These are phyloP conservation scores for Pseudodiploospora longispora DNA, from an alignment of 2,329 filamentous ascomycete genomes.

Conservation along the genomic window DNA sequence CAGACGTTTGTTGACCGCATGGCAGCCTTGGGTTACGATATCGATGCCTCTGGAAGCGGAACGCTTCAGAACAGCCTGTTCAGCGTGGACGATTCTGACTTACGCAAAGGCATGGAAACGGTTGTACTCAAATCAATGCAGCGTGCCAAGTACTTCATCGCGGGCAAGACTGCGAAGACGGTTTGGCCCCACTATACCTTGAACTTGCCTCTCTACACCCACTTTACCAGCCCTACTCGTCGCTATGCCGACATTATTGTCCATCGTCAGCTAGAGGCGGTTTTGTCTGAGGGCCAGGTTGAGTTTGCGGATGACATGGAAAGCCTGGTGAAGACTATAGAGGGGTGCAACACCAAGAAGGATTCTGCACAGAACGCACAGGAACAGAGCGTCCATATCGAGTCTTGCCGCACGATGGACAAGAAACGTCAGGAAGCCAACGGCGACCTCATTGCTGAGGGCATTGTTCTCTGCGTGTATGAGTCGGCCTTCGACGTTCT, in stretches of 20 bases:
- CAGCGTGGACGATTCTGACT: constrained; percentile 77
- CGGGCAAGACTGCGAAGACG: constrained; percentile 68
- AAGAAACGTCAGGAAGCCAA: constrained; percentile 78
- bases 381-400: constrained; percentile 97
- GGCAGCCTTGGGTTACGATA: constrained; percentile 80
- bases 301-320: constrained; percentile 90
- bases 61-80: constrained; percentile 91
- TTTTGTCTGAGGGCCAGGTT: constrained; percentile 70
- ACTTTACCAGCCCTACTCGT: constrained; percentile 91
- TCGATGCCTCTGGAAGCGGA: constrained; percentile 84
- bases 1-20: constrained; percentile 90
- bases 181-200: constrained; percentile 83
- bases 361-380: constrained; percentile 96
- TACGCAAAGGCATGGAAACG: constrained; percentile 97
- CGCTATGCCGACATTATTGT: constrained; percentile 94
- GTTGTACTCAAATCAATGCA: constrained; percentile 91
- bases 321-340: constrained; percentile 79
- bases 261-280: constrained; percentile 85
- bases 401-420: constrained; percentile 94
- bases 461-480: constrained; percentile 94
- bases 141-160: constrained; percentile 89
- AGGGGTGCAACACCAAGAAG: constrained; percentile 98
- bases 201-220: constrained; percentile 90
- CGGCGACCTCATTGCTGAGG: constrained; percentile 88
- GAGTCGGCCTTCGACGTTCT: constrained; percentile 97